Evolutionary conservation across 768 basidiomycete genomes (phyloP), one percentile per base, ranked within the genome.

Genomic region (Sporobolomyces roseus): DNA sequence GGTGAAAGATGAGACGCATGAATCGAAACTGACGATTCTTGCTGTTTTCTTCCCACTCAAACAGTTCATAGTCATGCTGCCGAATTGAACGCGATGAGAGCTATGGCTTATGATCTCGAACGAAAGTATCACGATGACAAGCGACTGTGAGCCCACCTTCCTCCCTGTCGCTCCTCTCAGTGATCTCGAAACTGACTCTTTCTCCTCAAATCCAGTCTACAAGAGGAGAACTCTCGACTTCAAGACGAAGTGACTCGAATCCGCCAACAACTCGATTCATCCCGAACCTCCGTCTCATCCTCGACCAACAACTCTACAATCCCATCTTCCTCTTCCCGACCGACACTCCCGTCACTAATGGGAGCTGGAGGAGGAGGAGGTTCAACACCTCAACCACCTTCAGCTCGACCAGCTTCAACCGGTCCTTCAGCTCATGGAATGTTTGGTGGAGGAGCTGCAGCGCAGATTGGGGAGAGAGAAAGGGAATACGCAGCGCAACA

Each of bases 91-190:
- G 86, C 88, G 76, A 92, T 99, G 75, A 85, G 92, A 41, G 88
- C 91, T 75, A 86, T 89, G 3, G 83, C 97, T 16, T 93, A 93
- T 77, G 92, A 97, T 72, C 86, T 99, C 63, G 94, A 99, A 78
- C 81, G 86, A 0, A 88, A 89, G 69, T 92, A 98, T 74, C 84
- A 83, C 70, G 91, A 93, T 81, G 63, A 71, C 66, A 76, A 76
- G 66, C 61, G 64, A 45, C 35, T 58, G 74, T 70, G 30, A 53
- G 23, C 60, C 71, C 68, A 19, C 33, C 33, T 21, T 14, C n/a
- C 4, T 17, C 25, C 10, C 48, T 49, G 13, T 27, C 29, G 4
- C 13, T 51, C 25, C 9, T 27, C 5, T 27, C 27, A 9, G 50
- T 23, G 45, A 14, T 10, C 45, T 46, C 7, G 23, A 41, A 41